Evolutionary conservation across 345 rosid species (phyloP).

Genomic region (Moricandia moricandioides): DNA sequence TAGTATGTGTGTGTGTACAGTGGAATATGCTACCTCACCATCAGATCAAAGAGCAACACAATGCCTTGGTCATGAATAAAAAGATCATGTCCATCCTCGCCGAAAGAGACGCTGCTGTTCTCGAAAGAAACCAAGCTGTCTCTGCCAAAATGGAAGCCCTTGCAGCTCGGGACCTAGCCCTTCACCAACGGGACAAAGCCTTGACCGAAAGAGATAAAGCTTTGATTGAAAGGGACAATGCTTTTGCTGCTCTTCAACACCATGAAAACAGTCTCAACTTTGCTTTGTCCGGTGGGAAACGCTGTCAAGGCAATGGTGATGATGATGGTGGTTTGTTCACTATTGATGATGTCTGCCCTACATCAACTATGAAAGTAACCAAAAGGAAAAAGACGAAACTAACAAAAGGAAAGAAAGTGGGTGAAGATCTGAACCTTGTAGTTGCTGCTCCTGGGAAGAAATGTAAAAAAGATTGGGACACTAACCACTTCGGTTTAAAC

Average conservation of each 20-base stretch:
- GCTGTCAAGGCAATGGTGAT: slow-evolving; percentile 30
- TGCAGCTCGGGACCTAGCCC: slow-evolving; percentile 71
- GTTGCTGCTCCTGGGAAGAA: background rate
- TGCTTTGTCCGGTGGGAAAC: slow-evolving; percentile 48
- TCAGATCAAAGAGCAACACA: slow-evolving; percentile 70
- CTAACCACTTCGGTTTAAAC: background rate
- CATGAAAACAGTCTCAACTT: slow-evolving; percentile 58
- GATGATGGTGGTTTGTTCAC: background rate
- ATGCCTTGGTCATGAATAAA: slow-evolving; percentile 84
- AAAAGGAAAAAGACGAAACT: background rate
- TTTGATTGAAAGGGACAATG: slow-evolving; percentile 79
- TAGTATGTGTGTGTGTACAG: slow-evolving; percentile 38
- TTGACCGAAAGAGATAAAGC: slow-evolving; percentile 76
- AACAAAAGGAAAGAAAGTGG: background rate
- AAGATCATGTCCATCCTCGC: slow-evolving; percentile 84
- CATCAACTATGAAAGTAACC: slow-evolving; percentile 8
- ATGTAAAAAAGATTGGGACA: background rate
- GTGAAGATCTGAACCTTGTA: background rate
- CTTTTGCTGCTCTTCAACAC: slow-evolving; percentile 67
- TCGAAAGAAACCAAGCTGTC: slow-evolving; percentile 64
- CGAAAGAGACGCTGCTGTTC: slow-evolving; percentile 74
- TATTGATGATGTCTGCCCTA: background rate
- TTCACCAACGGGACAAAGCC: slow-evolving; percentile 79
- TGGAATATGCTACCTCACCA: slow-evolving; percentile 76
- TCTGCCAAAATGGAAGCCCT: slow-evolving; percentile 71